Conservation (phyloP, 495 filamentous ascomycete species). For the Pyrenula aspistea region DNA sequence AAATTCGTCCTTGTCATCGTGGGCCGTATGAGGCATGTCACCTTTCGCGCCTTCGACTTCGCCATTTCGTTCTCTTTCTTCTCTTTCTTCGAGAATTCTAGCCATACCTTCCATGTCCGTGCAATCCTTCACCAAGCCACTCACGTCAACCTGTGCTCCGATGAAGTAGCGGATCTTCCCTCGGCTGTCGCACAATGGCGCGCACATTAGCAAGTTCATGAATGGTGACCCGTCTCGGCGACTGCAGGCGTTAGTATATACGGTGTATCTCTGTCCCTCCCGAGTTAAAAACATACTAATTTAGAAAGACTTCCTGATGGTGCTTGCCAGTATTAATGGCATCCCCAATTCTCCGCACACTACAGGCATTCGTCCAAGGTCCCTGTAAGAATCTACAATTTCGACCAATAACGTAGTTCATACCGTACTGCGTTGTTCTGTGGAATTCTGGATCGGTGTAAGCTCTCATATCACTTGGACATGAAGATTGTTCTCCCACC, state of each 20-base stretch:
- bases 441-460: constrained; percentile 37
- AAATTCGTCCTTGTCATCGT: constrained; percentile 24
- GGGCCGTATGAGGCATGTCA: constrained; percentile 18
- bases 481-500: constrained; percentile 27
- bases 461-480: background rate
- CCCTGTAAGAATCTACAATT: constrained; percentile 56
- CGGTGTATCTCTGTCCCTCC: too few species aligned
- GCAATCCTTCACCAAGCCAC: constrained; percentile 41
- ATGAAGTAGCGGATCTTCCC: constrained; percentile 51
- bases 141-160: constrained; percentile 50
- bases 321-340: constrained; percentile 45
- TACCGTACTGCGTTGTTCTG: constrained; percentile 48
- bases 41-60: constrained; percentile 7
- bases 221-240: constrained; percentile 51
- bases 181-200: constrained; percentile 48
- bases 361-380: constrained; percentile 35
- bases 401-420: constrained; percentile 43
- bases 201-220: constrained; percentile 53
- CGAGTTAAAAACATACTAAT: constrained; percentile 49
- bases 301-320: constrained; percentile 54
- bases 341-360: constrained; percentile 42
- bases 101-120: constrained; percentile 44
- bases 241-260: too few species aligned
- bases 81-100: constrained; percentile 2
- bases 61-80: background rate